Evolutionary conservation across 805 yeast species (phyloP).

Genomic region (Teunomyces funiuensis): DNA sequence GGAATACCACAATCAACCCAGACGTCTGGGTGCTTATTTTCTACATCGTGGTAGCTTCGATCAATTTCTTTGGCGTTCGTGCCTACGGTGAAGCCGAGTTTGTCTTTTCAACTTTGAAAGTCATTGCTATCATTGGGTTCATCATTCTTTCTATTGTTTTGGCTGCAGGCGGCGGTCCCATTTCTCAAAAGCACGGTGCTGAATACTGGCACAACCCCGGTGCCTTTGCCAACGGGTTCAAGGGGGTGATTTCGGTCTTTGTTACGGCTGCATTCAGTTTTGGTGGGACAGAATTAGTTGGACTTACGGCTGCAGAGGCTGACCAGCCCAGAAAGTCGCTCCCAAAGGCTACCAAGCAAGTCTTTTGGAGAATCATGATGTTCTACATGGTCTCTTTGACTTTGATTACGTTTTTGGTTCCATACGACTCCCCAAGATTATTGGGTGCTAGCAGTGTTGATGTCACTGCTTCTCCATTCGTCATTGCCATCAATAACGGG

Average conservation of each 20-base stretch:
- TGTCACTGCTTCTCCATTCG: slow-evolving; percentile 76
- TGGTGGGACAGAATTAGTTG: slow-evolving; percentile 42
- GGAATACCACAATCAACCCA: slow-evolving; percentile 53
- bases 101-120: slow-evolving; percentile 46
- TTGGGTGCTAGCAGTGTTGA: slow-evolving; percentile 49
- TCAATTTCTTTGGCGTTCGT: slow-evolving; percentile 53
- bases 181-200: slow-evolving; percentile 48
- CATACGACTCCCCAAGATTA: slow-evolving; percentile 23
- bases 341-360: slow-evolving; percentile 43
- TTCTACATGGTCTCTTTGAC: slow-evolving; percentile 34
- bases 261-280: slow-evolving; percentile 44
- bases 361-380: slow-evolving; percentile 42
- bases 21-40: slow-evolving; percentile 64
- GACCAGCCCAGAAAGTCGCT: slow-evolving; percentile 36
- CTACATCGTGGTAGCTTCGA: slow-evolving; percentile 45
- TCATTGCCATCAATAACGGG: slow-evolving; percentile 64
- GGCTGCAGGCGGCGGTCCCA: slow-evolving; percentile 56
- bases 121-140: slow-evolving; percentile 48
- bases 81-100: slow-evolving; percentile 61
- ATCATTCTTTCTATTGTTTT: slow-evolving; percentile 47
- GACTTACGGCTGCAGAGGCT: slow-evolving; percentile 44
- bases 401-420: slow-evolving; percentile 27
- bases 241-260: slow-evolving; percentile 40
- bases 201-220: slow-evolving; percentile 56
- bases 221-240: slow-evolving; percentile 48